Base-by-base conservation (phyloP, 164 flowering plant species). In the Malania oleifera region DNA sequence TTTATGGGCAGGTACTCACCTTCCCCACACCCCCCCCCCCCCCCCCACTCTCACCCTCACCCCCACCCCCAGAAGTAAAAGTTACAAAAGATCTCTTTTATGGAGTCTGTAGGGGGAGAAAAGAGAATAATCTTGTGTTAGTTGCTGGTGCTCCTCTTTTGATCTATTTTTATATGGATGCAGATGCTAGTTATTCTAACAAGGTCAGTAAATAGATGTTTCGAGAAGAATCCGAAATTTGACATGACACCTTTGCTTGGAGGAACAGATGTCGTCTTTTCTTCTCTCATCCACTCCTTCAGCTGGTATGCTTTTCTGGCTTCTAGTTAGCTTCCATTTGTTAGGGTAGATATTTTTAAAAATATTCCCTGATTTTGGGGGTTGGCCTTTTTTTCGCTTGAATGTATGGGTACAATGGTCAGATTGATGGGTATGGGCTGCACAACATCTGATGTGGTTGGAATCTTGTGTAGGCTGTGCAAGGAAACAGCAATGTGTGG, bases 181-280 rank as follows among this genome's bases (percentile, higher is more conserved):
- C 97, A 95, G 99, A 86, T 86, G 91, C 72, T 95, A 61, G 85
- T 95, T 73, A 95, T 95, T 69, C 76, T 95, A 52, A 95, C 99
- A 22, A 95, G 85, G 77, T 85, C 99, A 28, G 78, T 95, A 56
- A 95, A 95, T 70, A 78, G 93, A 77, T 95, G 96, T 65, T 95
- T 91, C 62, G 93, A 89, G 87, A 95, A 74, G 82, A 95, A 95
- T 60, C 79, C 99, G n/a, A 95, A 91, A 79, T 95, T 91, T 69
- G 97, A 91, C 70, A 91, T 95, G 99, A 89, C 95, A 65, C 89
- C 93, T 31, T 74, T 95, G 83, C 95, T 95, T 68, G 93, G 97
- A 46, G 99, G 99, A 68, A 95, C 99, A 53, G 96, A 95, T 70
- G 82, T 63, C 73, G 95, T 95, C 61, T 95, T 91, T 80, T 91